These are phyloP conservation scores for Solanum commersonii DNA, from an alignment of 257 asterid genomes.

Conservation along the genomic window DNA sequence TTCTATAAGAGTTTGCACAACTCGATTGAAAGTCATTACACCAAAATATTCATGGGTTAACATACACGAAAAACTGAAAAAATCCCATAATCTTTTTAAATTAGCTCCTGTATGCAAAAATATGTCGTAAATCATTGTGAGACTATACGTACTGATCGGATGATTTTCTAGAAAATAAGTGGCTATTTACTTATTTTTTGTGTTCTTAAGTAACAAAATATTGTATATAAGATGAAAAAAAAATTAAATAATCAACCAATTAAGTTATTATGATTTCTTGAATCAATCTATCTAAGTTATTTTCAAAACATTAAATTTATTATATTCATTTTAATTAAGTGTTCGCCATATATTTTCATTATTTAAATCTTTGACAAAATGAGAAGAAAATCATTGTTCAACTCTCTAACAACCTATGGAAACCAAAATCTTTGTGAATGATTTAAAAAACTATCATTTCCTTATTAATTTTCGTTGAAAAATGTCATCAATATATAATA, in stretches of 20 bases:
- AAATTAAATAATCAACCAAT: background rate
- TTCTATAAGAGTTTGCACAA: background rate
- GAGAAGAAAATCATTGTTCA: background rate
- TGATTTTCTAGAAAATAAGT: background rate
- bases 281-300: background rate
- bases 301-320: background rate
- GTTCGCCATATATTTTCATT: background rate
- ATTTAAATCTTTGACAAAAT: background rate
- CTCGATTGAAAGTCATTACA: background rate
- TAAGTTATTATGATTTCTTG: background rate
- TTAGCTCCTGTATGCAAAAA: background rate
- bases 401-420: background rate
- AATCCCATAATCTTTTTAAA: too few species aligned
- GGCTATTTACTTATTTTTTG: background rate
- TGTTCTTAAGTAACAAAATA: background rate
- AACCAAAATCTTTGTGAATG: background rate
- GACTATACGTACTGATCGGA: too few species aligned
- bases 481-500: too few species aligned
- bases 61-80: too few species aligned
- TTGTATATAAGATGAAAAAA: background rate
- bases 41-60: background rate
- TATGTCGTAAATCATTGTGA: background rate
- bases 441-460: background rate
- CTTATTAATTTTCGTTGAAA: too few species aligned
- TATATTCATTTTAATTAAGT: background rate